phyloP scores from a whole-genome alignment of 768 basidiomycete genomes.

The Rubroboletus pulcherrimus region DNA sequence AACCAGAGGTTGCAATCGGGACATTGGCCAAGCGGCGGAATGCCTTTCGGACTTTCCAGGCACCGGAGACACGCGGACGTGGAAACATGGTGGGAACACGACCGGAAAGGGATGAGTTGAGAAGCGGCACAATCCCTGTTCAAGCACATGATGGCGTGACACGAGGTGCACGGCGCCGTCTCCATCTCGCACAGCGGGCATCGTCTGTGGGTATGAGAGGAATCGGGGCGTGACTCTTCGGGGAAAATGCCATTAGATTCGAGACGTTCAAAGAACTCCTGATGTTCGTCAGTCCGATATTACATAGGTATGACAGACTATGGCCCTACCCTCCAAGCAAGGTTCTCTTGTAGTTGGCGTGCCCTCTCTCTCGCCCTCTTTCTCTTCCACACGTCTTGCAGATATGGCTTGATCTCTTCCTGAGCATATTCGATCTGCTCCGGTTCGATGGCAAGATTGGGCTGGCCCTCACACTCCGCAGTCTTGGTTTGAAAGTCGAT shows the following conservation, averaged over 20 bases:
- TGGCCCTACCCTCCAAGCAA: constrained; percentile 13
- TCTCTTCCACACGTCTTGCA: constrained; percentile 11
- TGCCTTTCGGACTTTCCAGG: background rate
- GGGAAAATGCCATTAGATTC: constrained; percentile 3
- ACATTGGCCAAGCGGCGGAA: constrained; percentile 16
- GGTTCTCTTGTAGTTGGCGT: background rate
- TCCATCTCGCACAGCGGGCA: constrained; percentile 14
- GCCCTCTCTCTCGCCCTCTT: constrained; percentile 2
- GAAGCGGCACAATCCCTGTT: constrained; percentile 17
- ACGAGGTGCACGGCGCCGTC: constrained; percentile 9
- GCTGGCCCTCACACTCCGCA: constrained; percentile 8
- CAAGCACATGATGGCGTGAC: constrained; percentile 15
- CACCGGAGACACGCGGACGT: constrained; percentile 10
- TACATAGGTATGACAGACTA: background rate
- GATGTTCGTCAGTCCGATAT: background rate
- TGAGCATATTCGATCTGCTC: constrained; percentile 16
- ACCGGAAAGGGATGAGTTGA: constrained; percentile 12
- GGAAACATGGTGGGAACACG: constrained; percentile 13
- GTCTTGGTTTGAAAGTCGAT: constrained; percentile 20
- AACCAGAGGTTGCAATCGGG: constrained; percentile 22
- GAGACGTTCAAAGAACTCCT: constrained; percentile 20
- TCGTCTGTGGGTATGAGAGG: background rate
- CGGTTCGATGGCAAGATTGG: constrained; percentile 15
- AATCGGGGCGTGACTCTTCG: background rate
- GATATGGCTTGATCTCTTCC: constrained; percentile 13